phyloP scores from a whole-genome alignment of 1,139 yeast genomes.

The Barnettozyma hawaiiensis region DNA sequence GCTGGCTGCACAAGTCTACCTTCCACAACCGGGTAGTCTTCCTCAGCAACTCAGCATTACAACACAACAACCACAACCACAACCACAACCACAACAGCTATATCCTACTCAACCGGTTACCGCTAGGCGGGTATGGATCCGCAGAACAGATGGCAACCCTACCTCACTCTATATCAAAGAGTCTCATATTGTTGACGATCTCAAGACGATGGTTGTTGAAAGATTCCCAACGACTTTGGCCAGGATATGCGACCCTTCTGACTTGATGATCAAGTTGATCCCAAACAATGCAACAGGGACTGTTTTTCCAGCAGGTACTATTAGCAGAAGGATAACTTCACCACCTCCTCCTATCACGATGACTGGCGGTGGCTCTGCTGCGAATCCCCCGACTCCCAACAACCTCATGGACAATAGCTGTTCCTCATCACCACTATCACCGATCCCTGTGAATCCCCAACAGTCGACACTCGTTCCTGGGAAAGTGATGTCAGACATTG shows the following conservation, averaged over 20 bases:
- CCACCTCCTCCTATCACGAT: conserved; percentile 16
- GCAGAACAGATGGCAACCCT: conserved; percentile 50
- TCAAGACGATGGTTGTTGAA: conserved; percentile 51
- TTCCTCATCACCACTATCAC: conserved; percentile 30
- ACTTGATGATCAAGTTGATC: conserved; percentile 44
- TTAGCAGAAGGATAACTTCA: conserved; percentile 2
- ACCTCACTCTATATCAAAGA: conserved; percentile 58
- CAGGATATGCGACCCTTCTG: conserved; percentile 62
- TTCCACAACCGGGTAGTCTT: background rate
- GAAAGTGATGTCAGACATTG: conserved; percentile 11
- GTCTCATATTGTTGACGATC: conserved; percentile 64
- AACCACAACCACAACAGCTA: background rate
- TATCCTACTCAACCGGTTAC: background rate
- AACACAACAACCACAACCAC: too few species aligned
- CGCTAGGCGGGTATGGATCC: conserved; percentile 56
- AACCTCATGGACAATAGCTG: background rate
- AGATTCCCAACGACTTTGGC: conserved; percentile 72
- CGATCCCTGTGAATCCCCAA: conserved; percentile 26
- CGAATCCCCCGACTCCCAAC: background rate
- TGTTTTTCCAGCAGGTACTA: conserved; percentile 9
- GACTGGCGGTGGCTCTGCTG: background rate
- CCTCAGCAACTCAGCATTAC: background rate
- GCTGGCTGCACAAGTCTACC: background rate
- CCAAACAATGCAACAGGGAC: conserved; percentile 6
- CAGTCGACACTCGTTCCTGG: conserved; percentile 20